These are phyloP conservation scores for Triangularia verruculosa DNA, from an alignment of 2,329 filamentous ascomycete genomes.

Conservation along the genomic window DNA sequence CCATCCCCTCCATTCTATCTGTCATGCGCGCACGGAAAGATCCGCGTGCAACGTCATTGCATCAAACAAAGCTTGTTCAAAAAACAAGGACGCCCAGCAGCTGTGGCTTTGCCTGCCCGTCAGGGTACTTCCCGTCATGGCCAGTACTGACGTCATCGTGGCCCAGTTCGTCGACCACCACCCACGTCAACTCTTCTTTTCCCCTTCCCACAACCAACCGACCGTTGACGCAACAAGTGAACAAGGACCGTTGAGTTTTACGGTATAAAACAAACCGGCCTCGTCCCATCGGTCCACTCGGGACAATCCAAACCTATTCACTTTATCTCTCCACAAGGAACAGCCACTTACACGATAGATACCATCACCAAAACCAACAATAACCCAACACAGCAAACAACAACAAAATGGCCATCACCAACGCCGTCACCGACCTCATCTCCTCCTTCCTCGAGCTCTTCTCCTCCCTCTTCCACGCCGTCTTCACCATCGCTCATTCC, in stretches of 20 bases:
- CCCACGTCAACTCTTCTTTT: background rate
- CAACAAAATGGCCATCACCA: conserved; percentile 27
- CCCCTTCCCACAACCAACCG: background rate
- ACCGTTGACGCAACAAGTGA: background rate
- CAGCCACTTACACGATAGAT: background rate
- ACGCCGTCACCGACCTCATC: conserved; percentile 28
- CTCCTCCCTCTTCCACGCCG: conserved; percentile 24
- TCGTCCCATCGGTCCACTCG: background rate
- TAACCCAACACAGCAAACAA: background rate
- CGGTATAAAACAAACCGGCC: background rate
- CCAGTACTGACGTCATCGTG: conserved; percentile 17
- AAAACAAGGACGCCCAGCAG: background rate
- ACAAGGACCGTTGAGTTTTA: too few relatives aligned
- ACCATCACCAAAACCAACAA: background rate
- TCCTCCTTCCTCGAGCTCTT: conserved; percentile 29
- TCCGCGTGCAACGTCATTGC: conserved; percentile 4
- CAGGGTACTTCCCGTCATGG: background rate
- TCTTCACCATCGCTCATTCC: conserved; percentile 27
- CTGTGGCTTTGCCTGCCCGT: background rate
- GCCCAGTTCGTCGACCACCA: background rate
- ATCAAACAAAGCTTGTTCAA: background rate
- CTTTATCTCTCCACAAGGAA: too few relatives aligned
- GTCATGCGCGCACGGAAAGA: background rate
- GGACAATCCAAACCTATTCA: too few relatives aligned
- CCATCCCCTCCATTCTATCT: background rate